A percentile compares a stretch with the other conserved stretches of the same genome.
Conservation (phyloP, 257 asterid genomes). For the Oldenlandia corymbosa region DNA sequence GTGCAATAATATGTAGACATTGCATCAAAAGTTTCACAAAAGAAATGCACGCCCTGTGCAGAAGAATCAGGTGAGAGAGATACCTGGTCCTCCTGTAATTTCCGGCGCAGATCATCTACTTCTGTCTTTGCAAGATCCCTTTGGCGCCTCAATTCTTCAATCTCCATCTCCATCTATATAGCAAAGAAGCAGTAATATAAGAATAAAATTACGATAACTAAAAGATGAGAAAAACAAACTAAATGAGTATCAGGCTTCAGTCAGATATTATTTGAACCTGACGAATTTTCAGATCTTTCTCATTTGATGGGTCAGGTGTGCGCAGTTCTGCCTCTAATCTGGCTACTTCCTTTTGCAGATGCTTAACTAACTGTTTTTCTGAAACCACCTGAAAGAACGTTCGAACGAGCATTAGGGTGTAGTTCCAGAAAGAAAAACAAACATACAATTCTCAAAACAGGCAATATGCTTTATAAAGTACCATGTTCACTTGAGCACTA, state of each 20-base stretch:
- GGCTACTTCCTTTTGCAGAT: conserved; percentile 94
- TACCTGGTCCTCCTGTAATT: conserved; percentile 77
- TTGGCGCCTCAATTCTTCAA: conserved; percentile 86
- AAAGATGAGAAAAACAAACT: not conserved
- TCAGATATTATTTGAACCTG: conserved; percentile 49
- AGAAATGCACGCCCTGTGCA: not conserved
- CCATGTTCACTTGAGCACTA: conserved; percentile 94
- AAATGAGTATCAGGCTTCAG: conserved; percentile 5
- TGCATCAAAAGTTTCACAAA: not conserved
- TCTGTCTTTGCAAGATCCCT: conserved; percentile 88
- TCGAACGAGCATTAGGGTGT: not conserved
- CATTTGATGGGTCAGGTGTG: conserved; percentile 73
- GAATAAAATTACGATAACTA: not conserved
- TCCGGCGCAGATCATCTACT: conserved; percentile 68
- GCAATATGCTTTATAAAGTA: conserved; percentile 19
- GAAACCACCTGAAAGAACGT: conserved; percentile 63
- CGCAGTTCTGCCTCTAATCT: conserved; percentile 83
- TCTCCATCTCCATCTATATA: conserved; percentile 90
- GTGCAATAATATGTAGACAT: not conserved
- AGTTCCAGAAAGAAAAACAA: conserved; percentile 3
- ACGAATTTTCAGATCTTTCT: conserved; percentile 61
- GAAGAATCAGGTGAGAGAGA: conserved; percentile 9
- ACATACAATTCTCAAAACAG: not conserved
- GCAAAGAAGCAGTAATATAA: conserved; percentile 12
- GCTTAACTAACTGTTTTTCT: conserved; percentile 92